Evolutionary conservation across 129 eudicot species (phyloP).

Genomic region (Flaveria brownii): DNA sequence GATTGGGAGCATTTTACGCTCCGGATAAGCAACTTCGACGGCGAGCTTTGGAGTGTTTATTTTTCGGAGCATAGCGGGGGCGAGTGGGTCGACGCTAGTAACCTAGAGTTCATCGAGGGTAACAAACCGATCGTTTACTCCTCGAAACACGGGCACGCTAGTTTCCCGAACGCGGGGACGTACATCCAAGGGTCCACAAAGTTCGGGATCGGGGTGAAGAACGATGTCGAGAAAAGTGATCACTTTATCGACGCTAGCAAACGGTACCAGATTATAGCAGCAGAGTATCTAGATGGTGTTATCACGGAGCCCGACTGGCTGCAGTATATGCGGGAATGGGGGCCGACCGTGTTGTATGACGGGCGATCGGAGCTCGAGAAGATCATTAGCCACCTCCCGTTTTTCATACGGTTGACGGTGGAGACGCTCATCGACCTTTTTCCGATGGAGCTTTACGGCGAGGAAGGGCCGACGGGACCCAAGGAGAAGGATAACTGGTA

Average conservation of each 20-base stretch:
- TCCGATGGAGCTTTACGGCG: slow-evolving; percentile 83
- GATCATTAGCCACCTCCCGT: slow-evolving; percentile 69
- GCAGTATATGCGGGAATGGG: slow-evolving; percentile 98
- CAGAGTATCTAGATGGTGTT: slow-evolving; percentile 70
- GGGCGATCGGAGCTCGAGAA: slow-evolving; percentile 74
- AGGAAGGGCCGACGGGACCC: slow-evolving; percentile 98
- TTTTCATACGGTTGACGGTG: slow-evolving; percentile 65
- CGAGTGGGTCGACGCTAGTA: slow-evolving; percentile 67
- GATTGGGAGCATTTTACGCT: slow-evolving; percentile 98
- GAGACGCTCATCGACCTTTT: slow-evolving; percentile 65
- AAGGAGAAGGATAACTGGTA: slow-evolving; percentile 97
- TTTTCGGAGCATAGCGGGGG: slow-evolving; percentile 93
- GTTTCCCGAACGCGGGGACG: slow-evolving; percentile 80
- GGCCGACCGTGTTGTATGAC: slow-evolving; percentile 79
- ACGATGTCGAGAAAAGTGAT: slow-evolving; percentile 70
- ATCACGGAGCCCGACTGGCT: slow-evolving; percentile 79
- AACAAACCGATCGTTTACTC: slow-evolving; percentile 79
- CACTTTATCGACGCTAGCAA: slow-evolving; percentile 60
- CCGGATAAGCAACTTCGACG: slow-evolving; percentile 79
- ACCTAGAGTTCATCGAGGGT: slow-evolving; percentile 69
- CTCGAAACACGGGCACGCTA: slow-evolving; percentile 80
- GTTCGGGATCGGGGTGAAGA: slow-evolving; percentile 74
- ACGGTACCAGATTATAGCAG: slow-evolving; percentile 64
- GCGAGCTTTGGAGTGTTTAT: slow-evolving; percentile 71
- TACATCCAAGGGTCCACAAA: slow-evolving; percentile 67